Evolutionary conservation across 768 basidiomycete genomes (phyloP).

Genomic region (Russula sp.): DNA sequence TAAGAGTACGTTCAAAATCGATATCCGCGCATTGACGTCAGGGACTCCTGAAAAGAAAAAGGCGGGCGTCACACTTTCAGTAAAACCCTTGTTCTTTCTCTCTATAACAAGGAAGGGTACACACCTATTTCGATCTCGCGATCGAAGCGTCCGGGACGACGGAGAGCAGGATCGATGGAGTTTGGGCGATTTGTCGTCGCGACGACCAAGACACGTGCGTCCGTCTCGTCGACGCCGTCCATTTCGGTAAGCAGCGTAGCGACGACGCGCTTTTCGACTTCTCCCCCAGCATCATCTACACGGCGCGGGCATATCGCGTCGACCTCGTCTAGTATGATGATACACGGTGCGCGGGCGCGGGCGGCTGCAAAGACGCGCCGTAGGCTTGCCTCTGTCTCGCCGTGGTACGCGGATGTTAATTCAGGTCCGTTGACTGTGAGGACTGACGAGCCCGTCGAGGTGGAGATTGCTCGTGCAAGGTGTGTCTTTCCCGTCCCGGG

Average conservation of each 20-base stretch:
- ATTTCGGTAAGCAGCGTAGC: slow-evolving; percentile 92
- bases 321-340: slow-evolving; percentile 93
- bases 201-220: slow-evolving; percentile 81
- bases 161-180: slow-evolving; percentile 89
- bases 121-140: slow-evolving; percentile 92
- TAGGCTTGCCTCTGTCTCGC: slow-evolving; percentile 90
- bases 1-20: slow-evolving; percentile 85
- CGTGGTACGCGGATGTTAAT: slow-evolving; percentile 92
- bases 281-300: slow-evolving; percentile 87
- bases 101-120: slow-evolving; percentile 28
- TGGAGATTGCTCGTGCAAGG: slow-evolving; percentile 89
- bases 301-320: slow-evolving; percentile 90
- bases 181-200: slow-evolving; percentile 96
- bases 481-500: slow-evolving; percentile 99
- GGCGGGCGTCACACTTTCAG: neutral
- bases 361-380: slow-evolving; percentile 90
- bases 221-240: slow-evolving; percentile 74
- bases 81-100: neutral
- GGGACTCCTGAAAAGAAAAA: slow-evolving; percentile 70
- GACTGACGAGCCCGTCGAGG: slow-evolving; percentile 82
- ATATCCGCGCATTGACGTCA: slow-evolving; percentile 75
- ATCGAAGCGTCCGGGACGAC: slow-evolving; percentile 89
- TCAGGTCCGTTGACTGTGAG: slow-evolving; percentile 95
- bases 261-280: slow-evolving; percentile 95
- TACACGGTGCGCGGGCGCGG: slow-evolving; percentile 76